Conservation (phyloP, 140 eudicot species). For the Bidens hawaiensis region DNA sequence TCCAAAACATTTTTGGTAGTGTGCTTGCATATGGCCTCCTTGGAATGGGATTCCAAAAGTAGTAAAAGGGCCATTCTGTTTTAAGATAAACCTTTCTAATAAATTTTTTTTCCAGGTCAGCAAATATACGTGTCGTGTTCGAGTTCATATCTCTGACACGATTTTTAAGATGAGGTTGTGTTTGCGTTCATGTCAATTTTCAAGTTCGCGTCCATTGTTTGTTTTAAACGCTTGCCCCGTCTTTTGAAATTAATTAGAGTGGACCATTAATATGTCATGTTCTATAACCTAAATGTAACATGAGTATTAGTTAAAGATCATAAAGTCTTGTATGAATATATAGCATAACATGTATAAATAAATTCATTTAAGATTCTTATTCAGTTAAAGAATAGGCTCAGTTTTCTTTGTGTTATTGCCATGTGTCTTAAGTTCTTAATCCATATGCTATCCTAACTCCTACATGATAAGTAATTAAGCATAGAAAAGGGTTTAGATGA, state of each 20-base stretch:
- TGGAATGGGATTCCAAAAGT: constrained; percentile 48
- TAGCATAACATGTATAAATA: background rate
- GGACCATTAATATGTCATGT: no score
- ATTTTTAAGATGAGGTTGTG: no score
- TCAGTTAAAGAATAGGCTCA: background rate
- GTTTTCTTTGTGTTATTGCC: background rate
- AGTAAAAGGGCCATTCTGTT: constrained; percentile 25
- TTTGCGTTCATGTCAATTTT: no score
- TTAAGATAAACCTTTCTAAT: constrained; percentile 22
- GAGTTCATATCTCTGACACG: no score
- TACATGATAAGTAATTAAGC: no score
- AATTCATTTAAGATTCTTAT: background rate
- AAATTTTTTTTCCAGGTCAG: no score
- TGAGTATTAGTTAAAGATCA: background rate
- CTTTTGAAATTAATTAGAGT: no score
- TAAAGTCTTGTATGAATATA: background rate
- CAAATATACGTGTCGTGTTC: no score
- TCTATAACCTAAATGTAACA: background rate
- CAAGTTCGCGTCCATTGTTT: no score
- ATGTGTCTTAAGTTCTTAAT: background rate
- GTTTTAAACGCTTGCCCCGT: no score
- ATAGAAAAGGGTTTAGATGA: background rate
- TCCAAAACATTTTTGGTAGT: constrained; percentile 20
- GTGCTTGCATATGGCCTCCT: constrained; percentile 26
- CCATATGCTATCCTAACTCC: background rate